Evolutionary conservation across 2,329 filamentous ascomycete species (phyloP), one percentile per base, ranked within the genome.

Genomic region (Rachicladosporium sp.): DNA sequence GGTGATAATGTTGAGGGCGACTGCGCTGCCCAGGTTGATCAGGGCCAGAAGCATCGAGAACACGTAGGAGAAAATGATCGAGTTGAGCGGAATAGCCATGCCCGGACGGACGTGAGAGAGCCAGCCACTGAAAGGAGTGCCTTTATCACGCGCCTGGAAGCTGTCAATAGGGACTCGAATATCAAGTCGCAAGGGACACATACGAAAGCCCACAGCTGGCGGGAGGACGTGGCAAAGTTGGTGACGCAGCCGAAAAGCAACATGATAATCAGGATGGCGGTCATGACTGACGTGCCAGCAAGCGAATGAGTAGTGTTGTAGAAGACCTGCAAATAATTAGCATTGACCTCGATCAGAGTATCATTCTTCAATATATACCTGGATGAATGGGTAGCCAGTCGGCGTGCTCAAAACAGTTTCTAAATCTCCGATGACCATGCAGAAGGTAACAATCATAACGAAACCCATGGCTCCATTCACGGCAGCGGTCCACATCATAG

Each of bases 201-300:
- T 10, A 64, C 62, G 43, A 67, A 67, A 0, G 63, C 62, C 38
- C 54, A 68, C 9, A 60, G 52, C 53, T 65, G 62, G 9, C 62
- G 59, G 9, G 62, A 64, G 2, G 61, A 61, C 2, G 64, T 59
- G 27, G 64, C 62, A 11, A 63, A 45, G 27, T 57, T 50, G 5
- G 55, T 60, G 10, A 63, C 54, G 4, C 59, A 61, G 15, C 57
- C 62, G 42, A 56, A 62, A 35, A 66, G 57, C 7, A 60, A 56
- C 2, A 65, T 50, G 1, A 58, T 48, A 12, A 63, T 54, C 42
- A 66, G 59, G 36, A 66, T 57, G 37, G 40, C 42, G 3, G 50
- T 50, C 45, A 54, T 51, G 21, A 50, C 46, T 2, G 53, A 59
- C 3, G 61, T 54, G 10, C 55, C 61, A 2, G 48, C 52, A n/a